phyloP scores from a whole-genome alignment of 495 filamentous ascomycete genomes.

The Baudoinia panamericana region DNA sequence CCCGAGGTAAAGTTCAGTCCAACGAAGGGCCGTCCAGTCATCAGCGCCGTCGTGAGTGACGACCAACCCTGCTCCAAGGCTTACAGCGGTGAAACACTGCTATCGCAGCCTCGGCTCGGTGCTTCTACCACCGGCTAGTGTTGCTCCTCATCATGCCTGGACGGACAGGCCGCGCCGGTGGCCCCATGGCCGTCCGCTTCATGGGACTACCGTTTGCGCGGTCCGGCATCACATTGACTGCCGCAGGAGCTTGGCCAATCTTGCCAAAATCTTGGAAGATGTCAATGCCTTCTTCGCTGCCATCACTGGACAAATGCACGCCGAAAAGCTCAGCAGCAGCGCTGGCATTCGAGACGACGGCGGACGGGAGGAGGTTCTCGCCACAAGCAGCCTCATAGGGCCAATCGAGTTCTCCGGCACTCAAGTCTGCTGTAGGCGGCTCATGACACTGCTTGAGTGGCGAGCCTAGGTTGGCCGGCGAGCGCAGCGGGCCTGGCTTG shows the following conservation, averaged over 20 bases:
- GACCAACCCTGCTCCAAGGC: neutral
- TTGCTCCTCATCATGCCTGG: slow-evolving; percentile 12
- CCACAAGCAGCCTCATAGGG: slow-evolving; percentile 1
- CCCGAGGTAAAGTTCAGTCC: too few species aligned
- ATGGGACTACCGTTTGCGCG: slow-evolving; percentile 15
- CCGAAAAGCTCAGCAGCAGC: slow-evolving; percentile 47
- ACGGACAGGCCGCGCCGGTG: slow-evolving; percentile 4
- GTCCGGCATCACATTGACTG: neutral
- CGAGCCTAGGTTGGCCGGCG: slow-evolving; percentile 20
- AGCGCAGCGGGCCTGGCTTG: slow-evolving; percentile 16
- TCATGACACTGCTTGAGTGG: slow-evolving; percentile 20
- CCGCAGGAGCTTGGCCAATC: slow-evolving; percentile 42
- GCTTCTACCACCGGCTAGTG: slow-evolving; percentile 17
- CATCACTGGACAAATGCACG: slow-evolving; percentile 42
- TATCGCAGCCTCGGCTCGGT: slow-evolving; percentile 1
- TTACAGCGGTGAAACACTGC: neutral
- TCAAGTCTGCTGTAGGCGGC: slow-evolving; percentile 20
- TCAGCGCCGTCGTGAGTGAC: neutral
- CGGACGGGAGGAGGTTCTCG: slow-evolving; percentile 25
- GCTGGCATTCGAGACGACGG: slow-evolving; percentile 39
- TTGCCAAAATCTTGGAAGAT: slow-evolving; percentile 82
- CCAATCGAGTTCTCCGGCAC: slow-evolving; percentile 13
- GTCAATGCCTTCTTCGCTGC: slow-evolving; percentile 53
- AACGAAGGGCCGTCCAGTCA: neutral
- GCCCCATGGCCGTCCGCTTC: slow-evolving; percentile 5